Conservation (phyloP, 2,329 filamentous ascomycete genomes). For the Graphium sp. region DNA sequence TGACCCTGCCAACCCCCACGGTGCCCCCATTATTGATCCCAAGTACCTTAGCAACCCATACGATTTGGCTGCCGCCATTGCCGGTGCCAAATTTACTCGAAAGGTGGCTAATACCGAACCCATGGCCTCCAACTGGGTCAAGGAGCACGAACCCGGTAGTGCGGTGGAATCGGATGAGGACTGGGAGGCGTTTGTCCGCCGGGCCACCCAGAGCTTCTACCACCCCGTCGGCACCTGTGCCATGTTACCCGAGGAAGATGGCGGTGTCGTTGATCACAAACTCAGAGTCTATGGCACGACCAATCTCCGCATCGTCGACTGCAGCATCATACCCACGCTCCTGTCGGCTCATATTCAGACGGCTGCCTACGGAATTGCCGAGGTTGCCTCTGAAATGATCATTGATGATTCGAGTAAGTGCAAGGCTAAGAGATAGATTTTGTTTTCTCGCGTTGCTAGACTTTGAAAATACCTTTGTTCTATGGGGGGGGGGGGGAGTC, state of each 20-base stretch:
- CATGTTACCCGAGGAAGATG: conserved; percentile 25
- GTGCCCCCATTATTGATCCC: conserved; percentile 17
- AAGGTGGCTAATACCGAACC: conserved; percentile 14
- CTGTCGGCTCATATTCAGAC: conserved; percentile 30
- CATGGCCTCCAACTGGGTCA: conserved; percentile 12
- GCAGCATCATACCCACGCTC: conserved; percentile 29
- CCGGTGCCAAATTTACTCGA: conserved; percentile 14
- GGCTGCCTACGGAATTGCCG: conserved; percentile 32
- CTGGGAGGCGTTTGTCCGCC: conserved; percentile 17
- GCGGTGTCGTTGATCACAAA: conserved; percentile 24
- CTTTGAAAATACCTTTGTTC: no score
- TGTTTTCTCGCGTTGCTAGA: no score
- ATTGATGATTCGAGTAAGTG: conserved; percentile 2
- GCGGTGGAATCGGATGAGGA: conserved; percentile 14
- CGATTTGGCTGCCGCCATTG: conserved; percentile 11
- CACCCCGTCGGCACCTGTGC: conserved; percentile 26
- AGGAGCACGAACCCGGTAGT: conserved; percentile 19
- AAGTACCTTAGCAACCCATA: conserved; percentile 4
- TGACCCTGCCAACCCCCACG: conserved; percentile 13
- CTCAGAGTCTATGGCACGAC: conserved; percentile 29
- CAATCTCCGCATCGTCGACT: conserved; percentile 29
- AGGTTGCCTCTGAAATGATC: conserved; percentile 21
- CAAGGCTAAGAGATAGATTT: no score
- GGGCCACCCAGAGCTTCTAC: conserved; percentile 16
- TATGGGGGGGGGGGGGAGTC: no score